Percentiles rank a stretch among this genome's conserved stretches.
Conservation (phyloP, 257 asterid species). For the Fraxinus excelsior region DNA sequence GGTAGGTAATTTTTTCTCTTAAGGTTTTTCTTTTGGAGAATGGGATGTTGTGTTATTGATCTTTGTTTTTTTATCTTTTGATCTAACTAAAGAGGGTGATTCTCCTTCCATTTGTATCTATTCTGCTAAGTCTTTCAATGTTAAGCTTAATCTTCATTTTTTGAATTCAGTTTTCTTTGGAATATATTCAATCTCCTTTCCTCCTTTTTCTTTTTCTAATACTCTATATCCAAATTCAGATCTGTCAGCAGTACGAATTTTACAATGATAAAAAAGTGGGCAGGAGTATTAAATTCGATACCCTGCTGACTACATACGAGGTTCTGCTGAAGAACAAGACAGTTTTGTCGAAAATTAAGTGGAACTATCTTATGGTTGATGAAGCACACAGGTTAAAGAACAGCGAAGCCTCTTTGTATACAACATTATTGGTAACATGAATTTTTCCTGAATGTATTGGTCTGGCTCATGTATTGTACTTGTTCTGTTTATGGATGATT, state of each 20-base stretch:
- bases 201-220: neutral
- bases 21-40: slow-evolving; percentile 1
- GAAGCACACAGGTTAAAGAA: slow-evolving; percentile 98
- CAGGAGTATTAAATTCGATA: slow-evolving; percentile 74
- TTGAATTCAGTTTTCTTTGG: neutral
- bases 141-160: slow-evolving; percentile 12
- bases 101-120: neutral
- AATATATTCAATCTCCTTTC: slow-evolving; percentile 2
- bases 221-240: slow-evolving; percentile 50
- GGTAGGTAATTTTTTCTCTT: slow-evolving; percentile 45
- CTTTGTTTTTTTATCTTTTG: slow-evolving; percentile 4
- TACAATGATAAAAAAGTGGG: slow-evolving; percentile 71
- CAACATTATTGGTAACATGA: slow-evolving; percentile 59
- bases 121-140: neutral
- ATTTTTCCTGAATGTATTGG: neutral
- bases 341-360: slow-evolving; percentile 88
- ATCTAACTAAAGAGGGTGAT: neutral
- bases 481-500: slow-evolving; percentile 18
- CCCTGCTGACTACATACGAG: slow-evolving; percentile 94
- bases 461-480: slow-evolving; percentile 4
- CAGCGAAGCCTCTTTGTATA: slow-evolving; percentile 95
- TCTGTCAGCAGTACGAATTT: slow-evolving; percentile 93
- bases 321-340: slow-evolving; percentile 87
- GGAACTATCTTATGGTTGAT: slow-evolving; percentile 99
- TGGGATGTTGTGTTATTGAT: neutral